Base-by-base conservation (phyloP, 345 rosid genomes). In the Citrus glauca region DNA sequence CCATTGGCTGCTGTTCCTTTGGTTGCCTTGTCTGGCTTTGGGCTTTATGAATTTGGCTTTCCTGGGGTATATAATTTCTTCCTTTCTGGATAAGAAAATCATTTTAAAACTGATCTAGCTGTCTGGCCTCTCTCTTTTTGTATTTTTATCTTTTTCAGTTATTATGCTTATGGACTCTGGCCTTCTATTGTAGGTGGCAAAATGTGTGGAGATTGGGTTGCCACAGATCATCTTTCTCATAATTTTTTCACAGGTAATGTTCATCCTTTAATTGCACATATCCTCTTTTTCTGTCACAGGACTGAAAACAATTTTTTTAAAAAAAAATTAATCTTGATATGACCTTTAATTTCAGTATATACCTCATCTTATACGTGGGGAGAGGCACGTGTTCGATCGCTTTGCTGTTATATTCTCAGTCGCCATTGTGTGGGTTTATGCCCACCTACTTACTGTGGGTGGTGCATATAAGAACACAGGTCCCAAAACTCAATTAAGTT, bases 381-480 rank as follows among this genome's bases (percentile, higher is more conserved):
- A 95, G 76, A 86, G 88, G 80, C 86, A 84, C 35, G 88, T 92
- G 10, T 91, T 90, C 78, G 89, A 93, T 74, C 90, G 97, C 62
- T 93, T 93, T 85, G 94, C 99, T 59, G 97, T 95, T 74, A 85
- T 95, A 85, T 88, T 91, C 86, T 92, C 99, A 16, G 96, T 95
- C 37, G 84, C 82, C 35, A 89, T 95, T 45, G 97, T 93, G 33
- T 95, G 99, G 99, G 75, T 95, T 66, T 95, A 95, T 83, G 97
- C 99, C 50, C 95, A 95, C 84, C 86, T 95, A 38, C 98, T 95
- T 38, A 95, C 99, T 0, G 90, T 93, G 27, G 93, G 99, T 33
- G 99, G 97, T 40, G 95, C 98, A n/a, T 93, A 95, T 81, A 95
- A 89, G 84, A 81, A 92, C 65, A 27, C 92, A 19, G 91, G 85